Conservation (phyloP, 331 rosid genomes). For the Telfairia occidentalis region DNA sequence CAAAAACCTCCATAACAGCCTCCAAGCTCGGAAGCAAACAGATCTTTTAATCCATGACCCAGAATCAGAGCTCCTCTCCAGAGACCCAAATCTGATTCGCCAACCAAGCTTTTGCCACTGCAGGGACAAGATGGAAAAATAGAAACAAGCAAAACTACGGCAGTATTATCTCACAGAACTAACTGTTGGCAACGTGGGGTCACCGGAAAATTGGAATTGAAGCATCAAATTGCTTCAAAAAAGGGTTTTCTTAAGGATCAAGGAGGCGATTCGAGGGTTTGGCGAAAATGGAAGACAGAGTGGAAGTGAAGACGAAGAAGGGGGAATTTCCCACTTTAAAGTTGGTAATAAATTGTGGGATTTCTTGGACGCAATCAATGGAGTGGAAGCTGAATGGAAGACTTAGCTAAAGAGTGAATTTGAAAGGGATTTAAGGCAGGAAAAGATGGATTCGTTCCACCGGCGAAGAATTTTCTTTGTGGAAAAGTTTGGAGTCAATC, state of each 20-base stretch:
- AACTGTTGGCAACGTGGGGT: neutral
- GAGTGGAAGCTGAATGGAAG: neutral
- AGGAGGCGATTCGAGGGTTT: neutral
- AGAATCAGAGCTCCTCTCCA: slow-evolving; percentile 9
- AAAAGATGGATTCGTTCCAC: neutral
- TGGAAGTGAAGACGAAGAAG: neutral
- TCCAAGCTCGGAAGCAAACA: slow-evolving; percentile 23
- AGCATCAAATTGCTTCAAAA: slow-evolving; percentile 10
- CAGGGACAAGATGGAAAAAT: neutral
- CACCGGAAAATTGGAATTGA: slow-evolving; percentile 1
- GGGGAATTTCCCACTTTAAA: neutral
- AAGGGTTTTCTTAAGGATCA: neutral
- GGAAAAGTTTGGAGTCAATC: neutral
- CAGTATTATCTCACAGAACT: neutral
- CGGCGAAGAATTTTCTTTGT: neutral
- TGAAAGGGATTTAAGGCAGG: neutral
- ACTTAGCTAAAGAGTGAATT: neutral
- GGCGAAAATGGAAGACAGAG: neutral
- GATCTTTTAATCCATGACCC: slow-evolving; percentile 20
- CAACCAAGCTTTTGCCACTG: neutral
- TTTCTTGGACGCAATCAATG: neutral
- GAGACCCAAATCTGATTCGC: neutral
- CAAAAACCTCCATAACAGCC: slow-evolving; percentile 33
- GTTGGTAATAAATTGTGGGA: neutral
- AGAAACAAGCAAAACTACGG: neutral